phyloP scores from a whole-genome alignment of 345 rosid species.

The Ceriops zippeliana region DNA sequence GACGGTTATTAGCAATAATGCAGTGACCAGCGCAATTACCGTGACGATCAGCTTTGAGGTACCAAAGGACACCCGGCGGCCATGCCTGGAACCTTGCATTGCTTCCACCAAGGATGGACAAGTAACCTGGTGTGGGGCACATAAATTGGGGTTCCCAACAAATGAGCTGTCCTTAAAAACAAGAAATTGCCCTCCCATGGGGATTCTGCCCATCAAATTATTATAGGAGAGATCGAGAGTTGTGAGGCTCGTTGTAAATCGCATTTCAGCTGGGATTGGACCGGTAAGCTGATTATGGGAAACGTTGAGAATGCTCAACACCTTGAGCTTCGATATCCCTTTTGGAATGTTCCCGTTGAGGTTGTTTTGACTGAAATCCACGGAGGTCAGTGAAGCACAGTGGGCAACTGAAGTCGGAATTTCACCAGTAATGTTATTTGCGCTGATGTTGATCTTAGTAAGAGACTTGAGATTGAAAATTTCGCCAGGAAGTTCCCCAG shows the following conservation, averaged over 20 bases:
- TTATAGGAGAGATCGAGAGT: constrained; percentile 73
- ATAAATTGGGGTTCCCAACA: constrained; percentile 64
- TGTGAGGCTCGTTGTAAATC: constrained; percentile 68
- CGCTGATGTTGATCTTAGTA: constrained; percentile 44
- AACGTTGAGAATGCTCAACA: constrained; percentile 57
- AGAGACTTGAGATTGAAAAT: constrained; percentile 49
- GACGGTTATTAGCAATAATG: constrained; percentile 36
- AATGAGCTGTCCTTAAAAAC: constrained; percentile 70
- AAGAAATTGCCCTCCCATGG: constrained; percentile 66
- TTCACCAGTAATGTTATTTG: constrained; percentile 55
- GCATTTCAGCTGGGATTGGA: constrained; percentile 55
- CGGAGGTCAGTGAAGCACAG: constrained; percentile 43
- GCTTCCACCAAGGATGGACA: constrained; percentile 34
- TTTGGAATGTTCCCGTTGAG: constrained; percentile 62
- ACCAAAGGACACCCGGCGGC: constrained; percentile 29
- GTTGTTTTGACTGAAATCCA: constrained; percentile 66
- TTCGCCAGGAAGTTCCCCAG: constrained; percentile 53
- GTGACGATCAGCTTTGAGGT: constrained; percentile 46
- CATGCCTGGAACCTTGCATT: constrained; percentile 23
- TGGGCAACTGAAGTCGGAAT: constrained; percentile 51
- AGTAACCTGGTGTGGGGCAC: constrained; percentile 38
- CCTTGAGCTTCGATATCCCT: constrained; percentile 41
- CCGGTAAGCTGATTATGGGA: constrained; percentile 73
- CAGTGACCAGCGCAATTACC: constrained; percentile 37
- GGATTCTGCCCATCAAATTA: constrained; percentile 58